Percentiles rank a stretch among this genome's conserved stretches.
These are phyloP conservation scores for Pseudofabraea citricarpa DNA, from an alignment of 2,329 filamentous ascomycete genomes.

Conservation along the genomic window DNA sequence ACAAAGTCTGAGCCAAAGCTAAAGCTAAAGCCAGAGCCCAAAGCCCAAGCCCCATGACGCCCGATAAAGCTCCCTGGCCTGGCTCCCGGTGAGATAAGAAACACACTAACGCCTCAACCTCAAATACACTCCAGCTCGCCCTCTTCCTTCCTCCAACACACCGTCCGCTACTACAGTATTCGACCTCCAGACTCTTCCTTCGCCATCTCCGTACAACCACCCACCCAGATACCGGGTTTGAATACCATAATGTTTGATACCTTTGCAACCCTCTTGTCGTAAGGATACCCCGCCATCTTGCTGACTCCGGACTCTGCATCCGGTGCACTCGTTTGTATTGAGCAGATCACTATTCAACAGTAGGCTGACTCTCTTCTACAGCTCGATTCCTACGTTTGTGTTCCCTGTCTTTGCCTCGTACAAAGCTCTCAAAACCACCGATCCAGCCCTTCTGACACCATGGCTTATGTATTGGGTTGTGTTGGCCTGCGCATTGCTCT, in stretches of 20 bases:
- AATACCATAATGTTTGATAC: conserved; percentile 64
- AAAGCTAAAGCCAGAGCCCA: not conserved
- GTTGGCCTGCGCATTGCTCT: conserved; percentile 72
- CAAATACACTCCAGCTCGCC: not conserved
- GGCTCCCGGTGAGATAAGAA: not conserved
- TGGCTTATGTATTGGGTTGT: conserved; percentile 99
- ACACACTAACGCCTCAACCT: conserved; percentile 1
- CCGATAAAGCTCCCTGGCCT: not conserved
- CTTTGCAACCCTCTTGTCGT: conserved; percentile 74
- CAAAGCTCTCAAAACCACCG: conserved; percentile 90
- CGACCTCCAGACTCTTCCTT: no score
- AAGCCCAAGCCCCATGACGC: not conserved
- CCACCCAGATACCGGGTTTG: no score
- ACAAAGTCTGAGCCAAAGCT: no score
- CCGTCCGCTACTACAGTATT: no score
- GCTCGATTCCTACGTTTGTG: conserved; percentile 81
- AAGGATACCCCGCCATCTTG: conserved; percentile 35
- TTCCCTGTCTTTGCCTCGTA: conserved; percentile 97
- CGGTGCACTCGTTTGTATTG: not conserved
- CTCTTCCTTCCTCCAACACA: not conserved
- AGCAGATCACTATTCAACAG: not conserved
- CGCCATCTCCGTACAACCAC: no score
- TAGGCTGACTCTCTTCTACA: conserved; percentile 33
- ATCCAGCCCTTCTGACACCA: conserved; percentile 85
- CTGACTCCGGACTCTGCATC: conserved; percentile 1